A percentile compares a stretch with the other conserved stretches of the same genome.
These are phyloP conservation scores for Articulospora tetracladia DNA, from an alignment of 495 filamentous ascomycete genomes.

Conservation along the genomic window DNA sequence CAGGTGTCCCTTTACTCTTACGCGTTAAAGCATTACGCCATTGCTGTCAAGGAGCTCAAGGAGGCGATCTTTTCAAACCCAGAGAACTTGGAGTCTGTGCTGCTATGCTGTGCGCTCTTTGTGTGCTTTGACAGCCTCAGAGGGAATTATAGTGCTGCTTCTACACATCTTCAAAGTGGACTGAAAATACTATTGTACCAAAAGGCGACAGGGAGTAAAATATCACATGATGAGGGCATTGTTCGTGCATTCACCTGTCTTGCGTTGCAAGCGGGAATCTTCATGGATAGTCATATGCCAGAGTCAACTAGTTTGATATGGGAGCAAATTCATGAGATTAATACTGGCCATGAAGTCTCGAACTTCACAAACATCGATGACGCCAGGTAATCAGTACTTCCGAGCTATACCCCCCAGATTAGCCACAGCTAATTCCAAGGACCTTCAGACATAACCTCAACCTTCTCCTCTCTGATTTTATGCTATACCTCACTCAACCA, in stretches of 20 bases:
- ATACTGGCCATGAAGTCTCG: too few species aligned
- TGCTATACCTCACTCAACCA: neutral
- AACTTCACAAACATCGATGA: too few species aligned
- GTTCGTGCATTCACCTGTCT: neutral
- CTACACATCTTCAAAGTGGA: neutral
- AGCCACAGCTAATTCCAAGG: too few species aligned
- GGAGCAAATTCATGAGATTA: too few species aligned
- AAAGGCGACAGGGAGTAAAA: neutral
- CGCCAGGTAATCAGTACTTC: too few species aligned
- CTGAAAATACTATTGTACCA: neutral
- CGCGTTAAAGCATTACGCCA: neutral
- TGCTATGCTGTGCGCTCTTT: neutral
- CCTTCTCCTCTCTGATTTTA: too few species aligned
- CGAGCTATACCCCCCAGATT: too few species aligned
- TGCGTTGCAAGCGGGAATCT: too few species aligned
- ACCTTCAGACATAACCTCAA: too few species aligned
- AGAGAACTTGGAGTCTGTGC: neutral
- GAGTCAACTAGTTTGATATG: too few species aligned
- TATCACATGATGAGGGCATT: neutral
- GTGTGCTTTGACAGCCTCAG: neutral
- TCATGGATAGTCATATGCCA: too few species aligned
- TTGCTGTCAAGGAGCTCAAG: neutral
- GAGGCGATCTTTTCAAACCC: neutral
- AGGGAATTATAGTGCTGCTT: neutral
- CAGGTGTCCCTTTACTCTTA: neutral